Conservation (phyloP, 1,284 basidiomycete genomes). For the Tausonia pullulans region DNA sequence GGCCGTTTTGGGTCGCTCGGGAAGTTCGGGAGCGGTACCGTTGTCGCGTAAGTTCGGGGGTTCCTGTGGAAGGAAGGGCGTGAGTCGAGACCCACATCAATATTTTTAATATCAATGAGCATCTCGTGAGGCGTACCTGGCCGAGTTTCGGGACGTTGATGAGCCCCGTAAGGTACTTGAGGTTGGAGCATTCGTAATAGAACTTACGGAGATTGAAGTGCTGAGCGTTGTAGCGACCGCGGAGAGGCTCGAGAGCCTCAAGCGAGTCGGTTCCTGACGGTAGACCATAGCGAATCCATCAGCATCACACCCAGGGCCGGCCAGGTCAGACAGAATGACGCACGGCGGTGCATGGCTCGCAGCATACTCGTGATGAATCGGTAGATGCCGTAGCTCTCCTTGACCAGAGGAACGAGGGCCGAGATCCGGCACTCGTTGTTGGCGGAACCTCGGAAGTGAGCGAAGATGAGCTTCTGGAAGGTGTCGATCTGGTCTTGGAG, state of each 20-base stretch:
- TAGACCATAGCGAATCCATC: background rate
- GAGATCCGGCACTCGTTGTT: conserved; percentile 96
- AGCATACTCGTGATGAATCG: conserved; percentile 96
- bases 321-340: conserved; percentile 26
- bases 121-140: conserved; percentile 43
- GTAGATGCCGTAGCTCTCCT: conserved; percentile 96
- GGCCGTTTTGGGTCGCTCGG: conserved; percentile 63
- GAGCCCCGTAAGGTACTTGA: conserved; percentile 87
- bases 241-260: conserved; percentile 74
- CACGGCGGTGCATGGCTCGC: conserved; percentile 84
- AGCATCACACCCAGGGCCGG: background rate
- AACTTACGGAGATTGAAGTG: conserved; percentile 86
- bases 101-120: background rate
- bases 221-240: conserved; percentile 72
- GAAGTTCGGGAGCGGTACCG: conserved; percentile 70
- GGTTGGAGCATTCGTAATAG: conserved; percentile 94
- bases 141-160: conserved; percentile 95
- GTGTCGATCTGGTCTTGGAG: conserved; percentile 94
- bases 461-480: conserved; percentile 91
- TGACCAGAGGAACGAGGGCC: conserved; percentile 81
- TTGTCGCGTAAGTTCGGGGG: conserved; percentile 82
- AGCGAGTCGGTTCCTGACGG: conserved; percentile 65
- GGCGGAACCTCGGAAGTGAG: conserved; percentile 74
- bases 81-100: background rate
- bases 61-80: conserved; percentile 46